phyloP scores from a whole-genome alignment of 768 basidiomycete genomes.

The Boletus reticuloceps region DNA sequence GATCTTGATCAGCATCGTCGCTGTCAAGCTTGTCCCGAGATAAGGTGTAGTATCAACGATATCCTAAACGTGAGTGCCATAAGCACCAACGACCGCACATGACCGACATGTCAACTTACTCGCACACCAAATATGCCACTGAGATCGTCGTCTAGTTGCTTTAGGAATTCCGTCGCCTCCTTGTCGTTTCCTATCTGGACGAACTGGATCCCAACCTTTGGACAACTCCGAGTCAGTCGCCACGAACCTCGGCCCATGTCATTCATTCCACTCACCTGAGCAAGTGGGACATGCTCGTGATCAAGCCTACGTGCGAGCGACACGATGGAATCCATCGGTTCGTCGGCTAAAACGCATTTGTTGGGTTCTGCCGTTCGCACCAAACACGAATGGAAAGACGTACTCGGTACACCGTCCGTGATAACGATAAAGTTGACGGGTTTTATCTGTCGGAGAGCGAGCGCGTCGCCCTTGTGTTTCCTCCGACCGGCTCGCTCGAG shows the following conservation, averaged over 20 bases:
- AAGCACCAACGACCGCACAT: too few relatives aligned
- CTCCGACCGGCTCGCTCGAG: conserved; percentile 32
- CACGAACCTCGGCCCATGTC: too few relatives aligned
- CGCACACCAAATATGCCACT: conserved; percentile 40
- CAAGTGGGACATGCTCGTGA: conserved; percentile 45
- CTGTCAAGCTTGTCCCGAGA: conserved; percentile 39
- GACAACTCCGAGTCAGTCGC: conserved; percentile 4
- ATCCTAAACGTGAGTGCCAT: conserved; percentile 38
- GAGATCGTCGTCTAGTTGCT: conserved; percentile 59
- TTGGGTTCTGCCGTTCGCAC: background rate
- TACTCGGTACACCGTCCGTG: conserved; percentile 63
- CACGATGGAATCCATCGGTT: conserved; percentile 48
- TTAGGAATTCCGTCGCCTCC: conserved; percentile 42
- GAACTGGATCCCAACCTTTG: conserved; percentile 65
- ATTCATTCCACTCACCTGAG: conserved; percentile 41
- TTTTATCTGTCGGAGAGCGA: conserved; percentile 39
- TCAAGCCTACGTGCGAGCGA: conserved; percentile 51
- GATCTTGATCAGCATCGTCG: conserved; percentile 56
- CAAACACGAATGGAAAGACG: conserved; percentile 16
- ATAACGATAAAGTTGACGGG: conserved; percentile 59
- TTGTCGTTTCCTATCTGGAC: conserved; percentile 61
- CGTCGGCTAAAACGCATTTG: conserved; percentile 40
- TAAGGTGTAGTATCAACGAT: conserved; percentile 72
- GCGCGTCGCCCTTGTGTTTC: conserved; percentile 20
- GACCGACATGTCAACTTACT: conserved; percentile 28